Evolutionary conservation across 2,329 filamentous ascomycete genomes (phyloP).

Genomic region (Ceratocystis smalleyi): DNA sequence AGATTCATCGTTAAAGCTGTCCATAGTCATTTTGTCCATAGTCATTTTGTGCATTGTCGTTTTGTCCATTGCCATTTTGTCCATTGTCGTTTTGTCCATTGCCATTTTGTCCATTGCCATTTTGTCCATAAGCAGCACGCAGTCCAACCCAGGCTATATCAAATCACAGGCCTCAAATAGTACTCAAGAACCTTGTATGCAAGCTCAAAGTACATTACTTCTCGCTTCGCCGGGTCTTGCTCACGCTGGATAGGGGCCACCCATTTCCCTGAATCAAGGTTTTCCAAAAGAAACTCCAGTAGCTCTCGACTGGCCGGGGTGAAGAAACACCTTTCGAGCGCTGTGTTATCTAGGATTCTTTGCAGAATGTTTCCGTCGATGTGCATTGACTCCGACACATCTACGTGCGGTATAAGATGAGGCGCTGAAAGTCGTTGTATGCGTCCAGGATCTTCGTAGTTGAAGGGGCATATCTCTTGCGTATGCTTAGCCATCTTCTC

Average conservation of each 20-base stretch:
- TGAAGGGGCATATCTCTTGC: conserved; percentile 12
- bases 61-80: not conserved
- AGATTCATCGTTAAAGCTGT: not conserved
- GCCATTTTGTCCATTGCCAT: not conserved
- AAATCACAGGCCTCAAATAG: conserved; percentile 37
- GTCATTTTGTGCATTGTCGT: no score
- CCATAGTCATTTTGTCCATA: not conserved
- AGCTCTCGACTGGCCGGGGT: conserved; percentile 24
- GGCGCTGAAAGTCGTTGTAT: not conserved
- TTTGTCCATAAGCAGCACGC: not conserved
- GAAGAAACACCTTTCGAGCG: conserved; percentile 30
- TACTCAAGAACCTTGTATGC: conserved; percentile 41
- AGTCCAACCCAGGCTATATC: not conserved
- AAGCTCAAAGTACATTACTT: conserved; percentile 29
- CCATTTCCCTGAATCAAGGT: conserved; percentile 32
- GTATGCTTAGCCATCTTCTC: conserved; percentile 45
- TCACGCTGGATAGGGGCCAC: conserved; percentile 24
- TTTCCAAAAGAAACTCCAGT: conserved; percentile 35
- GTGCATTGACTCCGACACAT: conserved; percentile 38
- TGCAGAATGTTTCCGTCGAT: conserved; percentile 52
- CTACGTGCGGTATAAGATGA: conserved; percentile 20
- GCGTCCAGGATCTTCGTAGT: not conserved
- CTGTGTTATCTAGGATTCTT: conserved; percentile 34
- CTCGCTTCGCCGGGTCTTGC: conserved; percentile 19
- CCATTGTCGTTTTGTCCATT: not conserved